Conservation (phyloP, 2,329 filamentous ascomycete genomes). For the Sclerotinia glacialis region DNA sequence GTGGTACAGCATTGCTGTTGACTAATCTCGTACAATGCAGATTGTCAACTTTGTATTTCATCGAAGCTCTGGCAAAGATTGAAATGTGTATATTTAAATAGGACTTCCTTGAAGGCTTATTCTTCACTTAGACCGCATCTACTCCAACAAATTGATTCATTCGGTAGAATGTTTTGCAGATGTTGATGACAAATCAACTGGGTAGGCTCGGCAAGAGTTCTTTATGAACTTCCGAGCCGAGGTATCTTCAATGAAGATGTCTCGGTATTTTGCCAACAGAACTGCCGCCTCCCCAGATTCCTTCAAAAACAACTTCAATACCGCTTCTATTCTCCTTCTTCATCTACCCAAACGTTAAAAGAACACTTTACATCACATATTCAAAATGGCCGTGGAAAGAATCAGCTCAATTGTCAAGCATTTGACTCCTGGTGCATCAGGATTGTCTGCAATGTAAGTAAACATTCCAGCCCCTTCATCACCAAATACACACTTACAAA, state of each 20-base stretch:
- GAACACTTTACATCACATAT: neutral
- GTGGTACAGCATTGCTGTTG: neutral
- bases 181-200: neutral
- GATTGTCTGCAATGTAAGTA: slow-evolving; percentile 68
- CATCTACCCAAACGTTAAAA: neutral
- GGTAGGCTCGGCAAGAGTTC: neutral
- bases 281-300: slow-evolving; percentile 5
- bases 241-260: slow-evolving; percentile 6
- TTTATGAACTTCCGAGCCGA: slow-evolving; percentile 3
- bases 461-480: slow-evolving; percentile 43
- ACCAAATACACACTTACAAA: slow-evolving; percentile 32
- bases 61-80: neutral
- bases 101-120: neutral
- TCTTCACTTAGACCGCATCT: too few relatives aligned
- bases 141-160: too few relatives aligned
- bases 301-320: slow-evolving; percentile 14
- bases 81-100: neutral
- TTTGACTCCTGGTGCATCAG: slow-evolving; percentile 69
- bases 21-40: neutral
- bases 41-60: neutral
- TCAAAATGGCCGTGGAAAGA: slow-evolving; percentile 76
- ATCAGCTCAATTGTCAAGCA: slow-evolving; percentile 86
- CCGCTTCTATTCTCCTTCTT: neutral
- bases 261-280: neutral
- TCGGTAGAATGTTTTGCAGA: too few relatives aligned